Percentiles rank a stretch among this genome's conserved stretches.
Evolutionary conservation across 2,329 filamentous ascomycete genomes (phyloP).

Genomic region (Colletotrichum spaethianum): DNA sequence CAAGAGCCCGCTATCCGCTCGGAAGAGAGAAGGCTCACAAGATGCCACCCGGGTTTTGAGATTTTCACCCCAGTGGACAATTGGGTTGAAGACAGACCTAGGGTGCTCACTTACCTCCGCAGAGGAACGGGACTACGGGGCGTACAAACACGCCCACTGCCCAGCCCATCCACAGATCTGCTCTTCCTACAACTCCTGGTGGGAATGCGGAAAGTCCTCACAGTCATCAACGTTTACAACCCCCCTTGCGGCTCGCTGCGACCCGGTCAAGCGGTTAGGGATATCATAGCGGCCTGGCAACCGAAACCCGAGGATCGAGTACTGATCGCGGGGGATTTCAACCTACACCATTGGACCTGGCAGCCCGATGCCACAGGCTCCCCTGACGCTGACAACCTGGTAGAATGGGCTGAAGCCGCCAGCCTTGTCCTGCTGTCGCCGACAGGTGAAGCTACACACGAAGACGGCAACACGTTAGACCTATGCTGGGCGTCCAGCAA

Average conservation of each 20-base stretch:
- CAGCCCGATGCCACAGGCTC: background rate
- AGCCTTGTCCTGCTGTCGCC: conserved; percentile 7
- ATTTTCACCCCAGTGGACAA: conserved; percentile 3
- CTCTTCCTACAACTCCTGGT: conserved; percentile 1
- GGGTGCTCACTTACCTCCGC: conserved; percentile 12
- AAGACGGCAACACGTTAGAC: conserved; percentile 9
- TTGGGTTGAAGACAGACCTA: background rate
- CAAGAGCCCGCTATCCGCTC: conserved; percentile 6
- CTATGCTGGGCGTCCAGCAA: conserved; percentile 11
- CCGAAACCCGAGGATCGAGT: conserved; percentile 1
- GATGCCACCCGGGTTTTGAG: background rate
- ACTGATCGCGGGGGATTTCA: conserved; percentile 1
- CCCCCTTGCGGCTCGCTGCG: background rate
- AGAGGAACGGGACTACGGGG: conserved; percentile 2
- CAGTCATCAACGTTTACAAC: conserved; percentile 10
- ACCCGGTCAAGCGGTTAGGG: background rate
- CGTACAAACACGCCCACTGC: conserved; percentile 3
- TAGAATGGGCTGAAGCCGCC: conserved; percentile 12
- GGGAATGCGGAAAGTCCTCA: background rate
- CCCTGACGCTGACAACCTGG: conserved; percentile 1
- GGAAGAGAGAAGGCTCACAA: conserved; percentile 12
- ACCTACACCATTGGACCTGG: conserved; percentile 8
- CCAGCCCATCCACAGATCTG: background rate
- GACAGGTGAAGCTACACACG: conserved; percentile 4
- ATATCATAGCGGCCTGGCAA: conserved; percentile 6